phyloP scores from a whole-genome alignment of 2,329 filamentous ascomycete genomes.

The Penicillium concentricum region DNA sequence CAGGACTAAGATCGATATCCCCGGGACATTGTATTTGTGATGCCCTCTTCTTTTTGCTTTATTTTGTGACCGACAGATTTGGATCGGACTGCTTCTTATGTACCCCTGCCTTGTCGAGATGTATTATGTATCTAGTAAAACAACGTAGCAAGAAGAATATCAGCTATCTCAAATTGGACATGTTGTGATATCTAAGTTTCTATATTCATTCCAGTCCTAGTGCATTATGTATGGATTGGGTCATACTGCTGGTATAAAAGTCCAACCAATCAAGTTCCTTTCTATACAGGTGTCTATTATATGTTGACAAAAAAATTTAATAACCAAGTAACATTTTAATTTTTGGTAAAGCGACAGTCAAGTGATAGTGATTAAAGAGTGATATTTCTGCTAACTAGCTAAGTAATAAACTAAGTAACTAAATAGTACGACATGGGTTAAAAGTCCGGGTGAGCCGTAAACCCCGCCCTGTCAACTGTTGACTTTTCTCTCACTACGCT shows the following conservation, averaged over 20 bases:
- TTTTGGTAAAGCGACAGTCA: not conserved
- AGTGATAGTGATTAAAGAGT: too few species aligned
- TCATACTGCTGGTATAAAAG: too few species aligned
- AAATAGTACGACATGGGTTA: not conserved
- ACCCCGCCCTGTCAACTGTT: not conserved
- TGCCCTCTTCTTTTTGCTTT: not conserved
- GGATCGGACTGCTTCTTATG: not conserved
- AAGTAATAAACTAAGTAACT: not conserved
- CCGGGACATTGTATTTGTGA: not conserved
- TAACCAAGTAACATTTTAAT: not conserved
- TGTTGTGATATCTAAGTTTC: not conserved
- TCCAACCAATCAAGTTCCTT: too few species aligned
- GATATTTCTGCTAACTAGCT: not conserved
- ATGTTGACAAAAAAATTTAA: not conserved
- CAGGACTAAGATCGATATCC: not conserved
- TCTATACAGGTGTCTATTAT: not conserved
- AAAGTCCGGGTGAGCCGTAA: not conserved
- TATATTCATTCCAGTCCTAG: not conserved
- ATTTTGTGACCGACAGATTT: not conserved
- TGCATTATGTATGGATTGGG: not conserved
- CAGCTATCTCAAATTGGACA: not conserved
- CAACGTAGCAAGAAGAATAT: not conserved
- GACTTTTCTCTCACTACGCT: not conserved
- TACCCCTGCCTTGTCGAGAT: not conserved
- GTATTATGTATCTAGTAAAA: not conserved